Evolutionary conservation across 2,329 filamentous ascomycete genomes (phyloP).

Genomic region (Beauveria scarabaeidicola): DNA sequence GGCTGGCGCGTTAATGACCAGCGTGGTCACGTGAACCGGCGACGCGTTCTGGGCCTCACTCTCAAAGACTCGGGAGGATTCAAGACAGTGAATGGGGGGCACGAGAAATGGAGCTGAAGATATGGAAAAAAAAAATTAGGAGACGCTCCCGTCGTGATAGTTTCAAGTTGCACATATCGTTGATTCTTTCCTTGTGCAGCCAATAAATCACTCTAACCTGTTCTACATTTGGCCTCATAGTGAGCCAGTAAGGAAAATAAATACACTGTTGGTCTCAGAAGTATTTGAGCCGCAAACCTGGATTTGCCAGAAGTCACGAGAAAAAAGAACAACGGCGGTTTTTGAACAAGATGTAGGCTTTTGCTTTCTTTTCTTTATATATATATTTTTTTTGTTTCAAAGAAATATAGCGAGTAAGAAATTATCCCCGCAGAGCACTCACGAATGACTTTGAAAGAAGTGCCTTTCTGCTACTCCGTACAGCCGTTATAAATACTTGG

Average conservation of each 20-base stretch:
- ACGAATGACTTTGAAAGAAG: too few relatives aligned
- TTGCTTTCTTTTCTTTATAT: too few relatives aligned
- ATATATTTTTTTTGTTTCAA: too few relatives aligned
- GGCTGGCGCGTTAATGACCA: constrained; percentile 34
- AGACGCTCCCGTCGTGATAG: background rate
- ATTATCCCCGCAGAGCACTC: too few relatives aligned
- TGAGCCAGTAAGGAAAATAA: background rate
- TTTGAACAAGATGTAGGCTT: too few relatives aligned
- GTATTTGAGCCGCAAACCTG: background rate
- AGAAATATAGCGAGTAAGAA: too few relatives aligned
- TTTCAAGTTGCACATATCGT: background rate
- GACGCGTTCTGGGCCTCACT: background rate
- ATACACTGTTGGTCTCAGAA: background rate
- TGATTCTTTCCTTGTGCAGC: background rate
- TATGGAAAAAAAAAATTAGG: background rate
- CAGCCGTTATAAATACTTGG: too few relatives aligned
- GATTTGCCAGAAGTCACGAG: background rate
- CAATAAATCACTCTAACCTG: background rate
- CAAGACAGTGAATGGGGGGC: background rate
- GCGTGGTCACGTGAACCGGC: constrained; percentile 27
- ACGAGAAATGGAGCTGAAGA: background rate
- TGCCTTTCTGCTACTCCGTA: too few relatives aligned
- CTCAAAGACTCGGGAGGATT: background rate
- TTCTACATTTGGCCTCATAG: background rate
- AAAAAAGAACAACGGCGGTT: too few relatives aligned